Evolutionary conservation across 768 basidiomycete genomes (phyloP), one percentile per base, ranked within the genome.

Genomic region (Pulveroboletus sp.): DNA sequence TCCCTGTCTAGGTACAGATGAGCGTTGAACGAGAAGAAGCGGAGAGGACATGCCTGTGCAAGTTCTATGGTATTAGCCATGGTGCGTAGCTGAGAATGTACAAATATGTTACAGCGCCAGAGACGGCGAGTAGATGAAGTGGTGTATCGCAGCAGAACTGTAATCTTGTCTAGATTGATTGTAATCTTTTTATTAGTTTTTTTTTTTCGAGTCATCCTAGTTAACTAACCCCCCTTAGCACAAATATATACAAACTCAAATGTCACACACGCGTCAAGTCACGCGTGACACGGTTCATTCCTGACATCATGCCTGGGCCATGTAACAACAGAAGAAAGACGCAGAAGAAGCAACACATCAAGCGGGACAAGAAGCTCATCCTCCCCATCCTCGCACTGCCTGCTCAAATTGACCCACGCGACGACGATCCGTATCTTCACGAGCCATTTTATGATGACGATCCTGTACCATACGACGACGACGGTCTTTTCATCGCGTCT

Each of bases 31-130:
- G 35, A 45, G 19, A 23, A n/a, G 24, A 21, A 8, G 44, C 41
- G 20, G 3, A 14, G 27, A 25, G 60, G 34, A 40, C 66, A 40
- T 48, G 79, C 83, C 74, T 84, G 82, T 12, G 79, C 77, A 24
- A 84, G 71, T 64, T 85, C 82, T 58, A 85, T 77, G 42, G 83
- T 84, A 64, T 80, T 79, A 45, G 81, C 75, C 80, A 82, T 83
- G 50, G 37, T 61, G 51, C 50, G 58, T 12, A 46, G 41, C 35
- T 42, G 66, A 41, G 51, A 47, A 44, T 46, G 47, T 51, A 57
- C 53, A 54, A 39, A 48, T 65, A 63, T 56, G 50, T 60, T 69
- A 68, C 66, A 68, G 25, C 67, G 63, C 66, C 67, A 51, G 43
- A 47, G 24, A 33, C 31, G 65, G 66, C 67, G 67, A 43, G 43